A percentile compares a stretch with the other conserved stretches of the same genome.
phyloP scores from a whole-genome alignment of 768 basidiomycete species.

The Lentinula lateritia region DNA sequence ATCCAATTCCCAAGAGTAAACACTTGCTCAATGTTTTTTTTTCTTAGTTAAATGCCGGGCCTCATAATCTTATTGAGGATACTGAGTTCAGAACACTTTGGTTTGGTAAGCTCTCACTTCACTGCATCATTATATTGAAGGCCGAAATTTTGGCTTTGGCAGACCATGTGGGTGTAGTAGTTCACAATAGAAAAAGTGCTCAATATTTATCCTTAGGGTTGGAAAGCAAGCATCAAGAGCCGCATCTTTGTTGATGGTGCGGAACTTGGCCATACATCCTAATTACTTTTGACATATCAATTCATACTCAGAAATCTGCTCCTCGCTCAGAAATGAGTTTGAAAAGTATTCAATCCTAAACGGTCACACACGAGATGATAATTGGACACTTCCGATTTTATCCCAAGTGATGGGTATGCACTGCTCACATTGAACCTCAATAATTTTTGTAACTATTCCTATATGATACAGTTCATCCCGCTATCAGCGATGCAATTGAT shows the following conservation, averaged over 20 bases:
- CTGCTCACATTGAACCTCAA: neutral
- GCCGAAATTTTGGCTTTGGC: neutral
- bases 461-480: slow-evolving; percentile 13
- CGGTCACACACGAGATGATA: slow-evolving; percentile 8
- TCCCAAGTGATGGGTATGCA: slow-evolving; percentile 18
- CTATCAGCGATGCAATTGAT: slow-evolving; percentile 19
- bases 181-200: neutral
- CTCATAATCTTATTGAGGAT: slow-evolving; percentile 18
- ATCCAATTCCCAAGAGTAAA: no score
- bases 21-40: neutral
- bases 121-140: neutral
- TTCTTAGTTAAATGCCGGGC: slow-evolving; percentile 15
- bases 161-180: slow-evolving; percentile 8
- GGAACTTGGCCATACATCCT: neutral
- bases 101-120: slow-evolving; percentile 11
- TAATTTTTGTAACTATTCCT: neutral
- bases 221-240: slow-evolving; percentile 17
- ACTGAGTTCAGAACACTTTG: slow-evolving; percentile 14
- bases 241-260: slow-evolving; percentile 17
- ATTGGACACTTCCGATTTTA: slow-evolving; percentile 17
- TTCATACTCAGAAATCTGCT: slow-evolving; percentile 8
- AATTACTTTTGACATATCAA: neutral
- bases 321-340: neutral
- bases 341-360: slow-evolving; percentile 1
- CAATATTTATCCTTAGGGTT: slow-evolving; percentile 2